Conservation (phyloP, 257 asterid genomes). For the Solanum pimpinellifolium region DNA sequence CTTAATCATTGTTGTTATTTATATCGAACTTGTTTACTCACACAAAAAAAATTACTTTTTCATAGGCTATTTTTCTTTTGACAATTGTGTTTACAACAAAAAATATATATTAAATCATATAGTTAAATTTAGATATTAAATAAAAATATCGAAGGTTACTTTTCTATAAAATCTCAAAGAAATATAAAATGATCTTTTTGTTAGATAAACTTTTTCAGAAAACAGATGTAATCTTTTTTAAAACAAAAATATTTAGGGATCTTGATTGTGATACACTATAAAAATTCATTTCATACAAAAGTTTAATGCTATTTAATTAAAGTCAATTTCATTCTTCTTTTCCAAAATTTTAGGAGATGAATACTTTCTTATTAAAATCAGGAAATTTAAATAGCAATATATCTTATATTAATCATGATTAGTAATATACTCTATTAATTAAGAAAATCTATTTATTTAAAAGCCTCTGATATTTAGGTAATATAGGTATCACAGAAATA, state of each 20-base stretch:
- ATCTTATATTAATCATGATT: not conserved
- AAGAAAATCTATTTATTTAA: not conserved
- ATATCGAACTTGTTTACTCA: too few relatives aligned
- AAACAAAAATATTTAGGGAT: not conserved
- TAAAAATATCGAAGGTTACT: not conserved
- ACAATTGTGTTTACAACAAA: not conserved
- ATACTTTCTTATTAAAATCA: not conserved
- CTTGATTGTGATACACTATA: not conserved
- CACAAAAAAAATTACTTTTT: not conserved
- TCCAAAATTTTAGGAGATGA: not conserved
- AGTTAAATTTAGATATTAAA: not conserved
- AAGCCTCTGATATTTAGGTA: not conserved
- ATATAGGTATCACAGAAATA: not conserved
- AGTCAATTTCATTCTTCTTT: not conserved
- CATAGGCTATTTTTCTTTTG: too few relatives aligned
- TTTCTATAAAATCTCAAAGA: not conserved
- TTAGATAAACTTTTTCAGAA: not conserved
- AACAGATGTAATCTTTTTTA: not conserved
- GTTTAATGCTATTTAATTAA: not conserved
- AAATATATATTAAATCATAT: not conserved
- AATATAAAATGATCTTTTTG: not conserved
- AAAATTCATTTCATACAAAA: not conserved
- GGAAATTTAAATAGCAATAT: not conserved
- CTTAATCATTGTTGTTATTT: not conserved
- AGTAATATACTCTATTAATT: not conserved